Evolutionary conservation across 2,329 filamentous ascomycete species (phyloP).

Genomic region (Botrytis tulipae): DNA sequence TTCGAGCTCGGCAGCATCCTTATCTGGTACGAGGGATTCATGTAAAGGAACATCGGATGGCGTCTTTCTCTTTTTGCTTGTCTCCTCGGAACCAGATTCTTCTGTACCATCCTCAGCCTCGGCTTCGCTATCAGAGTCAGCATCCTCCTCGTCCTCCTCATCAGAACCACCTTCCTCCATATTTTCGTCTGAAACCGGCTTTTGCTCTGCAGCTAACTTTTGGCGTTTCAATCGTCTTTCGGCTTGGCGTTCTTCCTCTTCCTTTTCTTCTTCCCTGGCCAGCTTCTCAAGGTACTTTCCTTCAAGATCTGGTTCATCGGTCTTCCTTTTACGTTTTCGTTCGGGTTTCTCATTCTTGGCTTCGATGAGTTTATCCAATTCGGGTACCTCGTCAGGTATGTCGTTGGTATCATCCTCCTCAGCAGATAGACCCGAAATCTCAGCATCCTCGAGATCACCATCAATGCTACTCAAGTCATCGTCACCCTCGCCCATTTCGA

Average conservation of each 20-base stretch:
- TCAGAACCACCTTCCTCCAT: slow-evolving; percentile 33
- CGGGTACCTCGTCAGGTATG: slow-evolving; percentile 20
- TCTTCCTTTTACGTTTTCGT: slow-evolving; percentile 63
- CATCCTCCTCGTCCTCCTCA: slow-evolving; percentile 31
- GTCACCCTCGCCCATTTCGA: slow-evolving; percentile 39
- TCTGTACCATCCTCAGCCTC: slow-evolving; percentile 35
- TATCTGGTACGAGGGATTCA: slow-evolving; percentile 54
- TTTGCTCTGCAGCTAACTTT: slow-evolving; percentile 46
- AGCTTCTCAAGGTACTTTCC: slow-evolving; percentile 67
- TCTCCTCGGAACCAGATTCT: slow-evolving; percentile 23
- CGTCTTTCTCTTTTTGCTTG: slow-evolving; percentile 41
- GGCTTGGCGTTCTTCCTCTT: slow-evolving; percentile 47
- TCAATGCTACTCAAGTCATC: slow-evolving; percentile 41
- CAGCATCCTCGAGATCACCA: slow-evolving; percentile 40
- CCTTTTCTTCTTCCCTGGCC: slow-evolving; percentile 57
- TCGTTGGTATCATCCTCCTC: slow-evolving; percentile 34
- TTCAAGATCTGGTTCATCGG: slow-evolving; percentile 67
- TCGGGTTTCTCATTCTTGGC: slow-evolving; percentile 42
- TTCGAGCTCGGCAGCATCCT: slow-evolving; percentile 65
- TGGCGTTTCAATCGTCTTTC: slow-evolving; percentile 50
- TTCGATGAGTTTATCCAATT: slow-evolving; percentile 45
- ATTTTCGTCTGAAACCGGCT: slow-evolving; percentile 38
- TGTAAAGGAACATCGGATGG: slow-evolving; percentile 48
- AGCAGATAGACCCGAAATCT: slow-evolving; percentile 35
- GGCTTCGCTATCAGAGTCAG: slow-evolving; percentile 30